phyloP scores from a whole-genome alignment of 192 early-diverging fungal species.

The Coemansia sp. region DNA sequence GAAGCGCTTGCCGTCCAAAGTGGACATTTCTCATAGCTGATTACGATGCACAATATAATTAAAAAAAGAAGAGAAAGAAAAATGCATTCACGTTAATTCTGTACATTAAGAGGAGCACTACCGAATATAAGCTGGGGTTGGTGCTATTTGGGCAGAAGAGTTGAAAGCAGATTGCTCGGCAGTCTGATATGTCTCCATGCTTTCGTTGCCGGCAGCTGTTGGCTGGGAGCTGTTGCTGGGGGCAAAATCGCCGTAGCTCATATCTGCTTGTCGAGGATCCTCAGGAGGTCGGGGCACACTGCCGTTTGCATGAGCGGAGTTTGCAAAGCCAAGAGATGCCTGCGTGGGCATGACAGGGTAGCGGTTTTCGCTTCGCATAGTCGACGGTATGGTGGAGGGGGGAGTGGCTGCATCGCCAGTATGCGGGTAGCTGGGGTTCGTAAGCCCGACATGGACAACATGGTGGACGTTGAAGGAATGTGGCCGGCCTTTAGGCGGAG shows the following conservation, averaged over 20 bases:
- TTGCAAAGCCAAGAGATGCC: conserved; percentile 6
- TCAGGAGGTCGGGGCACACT: background rate
- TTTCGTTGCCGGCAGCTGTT: conserved; percentile 18
- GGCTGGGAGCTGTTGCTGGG: conserved; percentile 18
- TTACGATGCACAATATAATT: background rate
- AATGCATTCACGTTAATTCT: background rate
- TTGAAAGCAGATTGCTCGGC: conserved; percentile 32
- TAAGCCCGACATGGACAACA: conserved; percentile 35
- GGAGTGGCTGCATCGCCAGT: conserved; percentile 7
- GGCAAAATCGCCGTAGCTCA: conserved; percentile 46
- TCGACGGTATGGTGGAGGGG: conserved; percentile 21
- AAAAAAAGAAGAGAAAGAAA: background rate
- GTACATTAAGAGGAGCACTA: conserved; percentile 1
- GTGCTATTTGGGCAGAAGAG: conserved; percentile 1
- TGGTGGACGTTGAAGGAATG: conserved; percentile 46
- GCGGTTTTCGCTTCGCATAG: conserved; percentile 29
- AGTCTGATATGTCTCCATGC: conserved; percentile 45
- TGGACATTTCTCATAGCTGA: background rate
- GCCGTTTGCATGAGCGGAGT: background rate
- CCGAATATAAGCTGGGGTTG: conserved; percentile 4
- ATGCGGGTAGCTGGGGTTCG: conserved; percentile 30
- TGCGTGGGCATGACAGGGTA: conserved; percentile 31
- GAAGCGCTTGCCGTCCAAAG: conserved; percentile 45
- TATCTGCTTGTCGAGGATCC: background rate
- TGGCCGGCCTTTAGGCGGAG: conserved; percentile 21